Evolutionary conservation across 257 asterid genomes (phyloP).

Genomic region (Penstemon newberryi): DNA sequence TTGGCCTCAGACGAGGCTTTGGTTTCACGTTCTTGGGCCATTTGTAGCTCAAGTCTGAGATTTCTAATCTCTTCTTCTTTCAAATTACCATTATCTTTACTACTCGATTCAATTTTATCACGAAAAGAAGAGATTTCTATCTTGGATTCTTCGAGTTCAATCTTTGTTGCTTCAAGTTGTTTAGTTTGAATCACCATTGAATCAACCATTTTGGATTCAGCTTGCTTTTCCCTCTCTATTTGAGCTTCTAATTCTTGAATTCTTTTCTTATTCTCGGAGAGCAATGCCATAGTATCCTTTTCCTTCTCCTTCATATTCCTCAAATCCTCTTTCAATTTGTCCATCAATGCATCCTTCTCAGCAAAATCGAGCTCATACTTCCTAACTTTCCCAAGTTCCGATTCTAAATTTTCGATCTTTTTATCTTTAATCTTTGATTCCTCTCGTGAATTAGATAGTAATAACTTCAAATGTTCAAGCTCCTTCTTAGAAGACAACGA

Average conservation of each 20-base stretch:
- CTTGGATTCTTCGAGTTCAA: conserved; percentile 58
- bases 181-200: conserved; percentile 36
- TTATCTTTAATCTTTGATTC: conserved; percentile 46
- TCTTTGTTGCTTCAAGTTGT: conserved; percentile 48
- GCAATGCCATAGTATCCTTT: conserved; percentile 18
- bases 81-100: background rate
- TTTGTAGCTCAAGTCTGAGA: conserved; percentile 34
- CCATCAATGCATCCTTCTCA: conserved; percentile 39
- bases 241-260: conserved; percentile 59
- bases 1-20: conserved; percentile 29
- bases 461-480: conserved; percentile 43
- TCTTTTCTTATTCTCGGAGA: conserved; percentile 33
- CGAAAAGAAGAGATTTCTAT: conserved; percentile 39
- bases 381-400: conserved; percentile 37
- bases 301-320: conserved; percentile 34
- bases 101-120: conserved; percentile 35
- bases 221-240: conserved; percentile 31
- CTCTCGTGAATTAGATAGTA: conserved; percentile 35
- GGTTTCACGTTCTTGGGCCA: conserved; percentile 35
- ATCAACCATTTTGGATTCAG: conserved; percentile 43
- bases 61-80: conserved; percentile 23
- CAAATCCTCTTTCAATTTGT: conserved; percentile 43
- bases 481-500: conserved; percentile 39
- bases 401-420: conserved; percentile 45
- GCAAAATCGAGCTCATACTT: conserved; percentile 37